These are phyloP conservation scores for Cudoniella acicularis DNA, from an alignment of 495 filamentous ascomycete species.

Conservation along the genomic window DNA sequence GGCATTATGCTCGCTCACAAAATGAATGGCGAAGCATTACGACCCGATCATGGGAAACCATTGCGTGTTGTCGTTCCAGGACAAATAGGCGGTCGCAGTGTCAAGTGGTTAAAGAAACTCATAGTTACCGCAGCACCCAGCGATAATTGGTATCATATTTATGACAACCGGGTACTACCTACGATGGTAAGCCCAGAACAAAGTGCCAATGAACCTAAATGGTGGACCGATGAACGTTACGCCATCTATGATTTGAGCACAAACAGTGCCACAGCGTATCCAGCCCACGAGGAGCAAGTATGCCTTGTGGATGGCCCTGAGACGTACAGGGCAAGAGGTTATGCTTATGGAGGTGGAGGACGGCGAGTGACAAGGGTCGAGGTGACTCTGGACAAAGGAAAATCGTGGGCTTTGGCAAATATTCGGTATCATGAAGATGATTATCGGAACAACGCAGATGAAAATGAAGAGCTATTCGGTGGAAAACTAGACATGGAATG, in stretches of 20 bases:
- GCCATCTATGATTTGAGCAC: conserved; percentile 92
- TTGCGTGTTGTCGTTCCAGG: conserved; percentile 83
- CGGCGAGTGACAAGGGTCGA: conserved; percentile 80
- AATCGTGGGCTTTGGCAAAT: conserved; percentile 75
- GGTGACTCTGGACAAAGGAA: conserved; percentile 80
- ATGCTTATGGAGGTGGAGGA: conserved; percentile 91
- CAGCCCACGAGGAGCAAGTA: conserved; percentile 74
- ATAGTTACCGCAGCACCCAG: conserved; percentile 76
- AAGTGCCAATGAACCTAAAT: conserved; percentile 66
- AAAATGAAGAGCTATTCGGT: conserved; percentile 66
- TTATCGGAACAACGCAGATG: conserved; percentile 57
- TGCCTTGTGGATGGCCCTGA: conserved; percentile 43
- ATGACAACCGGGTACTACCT: conserved; percentile 89
- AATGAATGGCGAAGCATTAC: conserved; percentile 86
- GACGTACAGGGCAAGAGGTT: conserved; percentile 68
- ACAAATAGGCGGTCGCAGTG: conserved; percentile 90
- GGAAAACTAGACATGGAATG: conserved; percentile 78
- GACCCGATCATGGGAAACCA: conserved; percentile 86
- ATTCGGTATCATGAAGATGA: conserved; percentile 85
- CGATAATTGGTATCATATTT: conserved; percentile 96
- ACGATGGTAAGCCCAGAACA: conserved; percentile 85
- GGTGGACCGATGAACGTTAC: conserved; percentile 90
- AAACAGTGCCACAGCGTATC: conserved; percentile 81
- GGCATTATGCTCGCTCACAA: conserved; percentile 88
- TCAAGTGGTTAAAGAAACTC: conserved; percentile 90